Evolutionary conservation across 352 stramenopile species (phyloP).

Genomic region (Phytophthora cajani): DNA sequence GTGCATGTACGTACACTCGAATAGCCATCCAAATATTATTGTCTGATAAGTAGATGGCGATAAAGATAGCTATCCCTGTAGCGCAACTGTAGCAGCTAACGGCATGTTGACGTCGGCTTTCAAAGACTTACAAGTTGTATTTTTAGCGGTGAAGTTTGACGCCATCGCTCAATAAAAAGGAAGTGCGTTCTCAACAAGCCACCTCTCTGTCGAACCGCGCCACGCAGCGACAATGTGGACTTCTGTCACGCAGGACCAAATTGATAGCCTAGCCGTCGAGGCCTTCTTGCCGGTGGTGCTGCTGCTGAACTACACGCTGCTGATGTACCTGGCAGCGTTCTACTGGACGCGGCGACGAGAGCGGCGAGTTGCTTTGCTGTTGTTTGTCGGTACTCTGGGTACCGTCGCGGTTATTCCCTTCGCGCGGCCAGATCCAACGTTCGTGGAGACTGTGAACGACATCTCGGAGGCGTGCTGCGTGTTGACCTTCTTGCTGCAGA

Average conservation of each 20-base stretch:
- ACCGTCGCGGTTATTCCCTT: constrained; percentile 37
- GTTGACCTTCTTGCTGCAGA: constrained; percentile 52
- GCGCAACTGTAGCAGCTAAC: no score
- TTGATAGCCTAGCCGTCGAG: constrained; percentile 22
- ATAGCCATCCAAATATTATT: no score
- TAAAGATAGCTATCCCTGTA: no score
- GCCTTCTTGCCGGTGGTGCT: constrained; percentile 44
- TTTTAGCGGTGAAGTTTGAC: background rate
- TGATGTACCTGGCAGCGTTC: constrained; percentile 44
- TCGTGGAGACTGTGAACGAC: constrained; percentile 41
- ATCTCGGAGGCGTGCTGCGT: constrained; percentile 42
- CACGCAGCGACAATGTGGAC: constrained; percentile 15
- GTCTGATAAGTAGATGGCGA: no score
- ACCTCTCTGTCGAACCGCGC: no score
- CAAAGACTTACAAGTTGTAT: background rate
- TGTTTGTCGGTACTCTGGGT: constrained; percentile 31
- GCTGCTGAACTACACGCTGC: constrained; percentile 49
- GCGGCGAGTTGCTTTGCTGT: constrained; percentile 19
- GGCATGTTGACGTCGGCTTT: no score
- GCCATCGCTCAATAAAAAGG: background rate
- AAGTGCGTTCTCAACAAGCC: background rate
- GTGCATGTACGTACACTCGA: no score
- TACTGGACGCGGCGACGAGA: constrained; percentile 38
- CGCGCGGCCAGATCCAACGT: constrained; percentile 15
- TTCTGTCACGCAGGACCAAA: constrained; percentile 34